phyloP scores from a whole-genome alignment of 1,284 basidiomycete species.

The Schizophyllum commune region DNA sequence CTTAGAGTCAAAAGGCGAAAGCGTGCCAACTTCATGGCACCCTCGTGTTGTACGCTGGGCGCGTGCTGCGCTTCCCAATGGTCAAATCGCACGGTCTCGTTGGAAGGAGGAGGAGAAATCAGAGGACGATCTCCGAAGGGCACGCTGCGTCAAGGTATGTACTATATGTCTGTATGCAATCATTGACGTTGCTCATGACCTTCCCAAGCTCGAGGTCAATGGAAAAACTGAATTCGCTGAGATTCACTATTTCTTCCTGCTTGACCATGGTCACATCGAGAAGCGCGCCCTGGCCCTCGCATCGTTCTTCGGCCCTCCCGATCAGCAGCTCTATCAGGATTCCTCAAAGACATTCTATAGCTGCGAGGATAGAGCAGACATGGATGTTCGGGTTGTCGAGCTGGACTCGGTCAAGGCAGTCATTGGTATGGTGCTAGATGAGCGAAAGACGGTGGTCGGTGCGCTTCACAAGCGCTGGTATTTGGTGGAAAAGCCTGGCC shows the following conservation, averaged over 20 bases:
- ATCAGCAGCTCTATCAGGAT: neutral
- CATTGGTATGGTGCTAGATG: constrained; percentile 12
- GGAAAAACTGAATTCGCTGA: constrained; percentile 5
- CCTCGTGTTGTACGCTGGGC: constrained; percentile 10
- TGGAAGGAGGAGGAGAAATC: constrained; percentile 11
- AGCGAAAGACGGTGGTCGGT: constrained; percentile 1
- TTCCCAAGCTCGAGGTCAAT: neutral
- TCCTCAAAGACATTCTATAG: constrained; percentile 8
- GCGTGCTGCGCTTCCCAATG: constrained; percentile 13
- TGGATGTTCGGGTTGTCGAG: constrained; percentile 7
- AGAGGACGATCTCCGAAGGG: neutral
- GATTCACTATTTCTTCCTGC: constrained; percentile 7
- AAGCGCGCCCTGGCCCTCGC: constrained; percentile 6
- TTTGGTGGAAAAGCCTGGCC: constrained; percentile 8
- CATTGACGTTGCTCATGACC: neutral
- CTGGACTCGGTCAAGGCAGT: constrained; percentile 3
- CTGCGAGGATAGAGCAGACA: constrained; percentile 4
- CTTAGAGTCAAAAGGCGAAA: neutral
- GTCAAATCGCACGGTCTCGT: constrained; percentile 14
- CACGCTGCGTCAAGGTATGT: neutral
- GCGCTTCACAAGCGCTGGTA: constrained; percentile 5
- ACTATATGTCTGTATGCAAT: neutral
- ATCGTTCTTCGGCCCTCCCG: constrained; percentile 7
- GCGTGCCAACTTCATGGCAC: neutral
- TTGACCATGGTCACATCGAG: neutral